Evolutionary conservation across 257 asterid genomes (phyloP).

Genomic region (Handroanthus guayacan): DNA sequence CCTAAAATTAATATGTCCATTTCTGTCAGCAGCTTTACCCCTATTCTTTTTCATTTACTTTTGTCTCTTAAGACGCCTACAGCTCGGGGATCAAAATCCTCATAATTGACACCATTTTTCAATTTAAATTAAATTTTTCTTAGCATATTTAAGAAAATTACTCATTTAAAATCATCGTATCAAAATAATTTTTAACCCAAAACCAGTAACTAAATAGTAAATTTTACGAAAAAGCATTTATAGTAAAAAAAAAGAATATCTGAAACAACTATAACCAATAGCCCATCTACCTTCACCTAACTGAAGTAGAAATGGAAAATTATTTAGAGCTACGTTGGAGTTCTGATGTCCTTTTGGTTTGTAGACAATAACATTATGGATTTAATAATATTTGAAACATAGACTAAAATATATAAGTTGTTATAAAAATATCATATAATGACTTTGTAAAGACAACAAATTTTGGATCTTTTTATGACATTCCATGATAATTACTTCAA

Average conservation of each 20-base stretch:
- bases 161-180: no score
- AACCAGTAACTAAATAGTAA: no score
- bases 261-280: conserved; percentile 33
- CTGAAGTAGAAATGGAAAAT: conserved; percentile 2
- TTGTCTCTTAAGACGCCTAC: conserved; percentile 31
- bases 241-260: no score
- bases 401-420: neutral
- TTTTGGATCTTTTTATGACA: neutral
- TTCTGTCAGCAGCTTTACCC: conserved; percentile 20
- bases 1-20: conserved; percentile 8
- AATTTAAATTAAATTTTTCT: no score
- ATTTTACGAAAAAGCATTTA: no score
- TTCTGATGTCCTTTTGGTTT: neutral
- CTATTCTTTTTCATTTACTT: conserved; percentile 11
- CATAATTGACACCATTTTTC: neutral
- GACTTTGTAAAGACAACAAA: neutral
- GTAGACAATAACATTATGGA: no score
- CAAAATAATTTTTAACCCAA: no score
- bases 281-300: conserved; percentile 48
- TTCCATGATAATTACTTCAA: neutral
- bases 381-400: neutral
- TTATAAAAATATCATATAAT: neutral
- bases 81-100: conserved; percentile 25
- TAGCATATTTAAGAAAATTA: no score
- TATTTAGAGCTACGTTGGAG: conserved; percentile 8